These are phyloP conservation scores for Cyclotella kingstonii DNA, from an alignment of 108 stramenopile genomes.

Conservation along the genomic window DNA sequence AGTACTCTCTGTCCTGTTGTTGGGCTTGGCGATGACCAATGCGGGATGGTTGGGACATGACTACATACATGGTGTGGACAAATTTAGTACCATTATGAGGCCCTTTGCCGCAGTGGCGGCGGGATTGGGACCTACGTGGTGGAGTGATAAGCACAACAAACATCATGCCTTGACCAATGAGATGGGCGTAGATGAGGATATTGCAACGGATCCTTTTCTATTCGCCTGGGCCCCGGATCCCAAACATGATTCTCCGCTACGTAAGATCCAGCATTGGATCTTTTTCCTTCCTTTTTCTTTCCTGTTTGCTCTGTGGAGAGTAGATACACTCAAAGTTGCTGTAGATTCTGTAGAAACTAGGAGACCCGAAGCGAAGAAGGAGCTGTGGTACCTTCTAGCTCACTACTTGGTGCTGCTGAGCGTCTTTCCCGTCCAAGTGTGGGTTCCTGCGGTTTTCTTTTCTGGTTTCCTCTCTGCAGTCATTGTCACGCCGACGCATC, in stretches of 20 bases:
- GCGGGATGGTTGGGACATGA: slow-evolving; percentile 94
- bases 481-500: slow-evolving; percentile 93
- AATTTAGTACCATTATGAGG: slow-evolving; percentile 58
- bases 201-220: slow-evolving; percentile 89
- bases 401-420: slow-evolving; percentile 79
- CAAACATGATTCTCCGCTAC: slow-evolving; percentile 76
- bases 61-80: slow-evolving; percentile 88
- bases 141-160: slow-evolving; percentile 90
- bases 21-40: slow-evolving; percentile 79
- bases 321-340: slow-evolving; percentile 80
- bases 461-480: slow-evolving; percentile 87
- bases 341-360: slow-evolving; percentile 70
- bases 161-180: slow-evolving; percentile 89
- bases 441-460: slow-evolving; percentile 83
- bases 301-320: slow-evolving; percentile 85
- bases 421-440: slow-evolving; percentile 73
- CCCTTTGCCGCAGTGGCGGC: slow-evolving; percentile 71
- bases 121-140: slow-evolving; percentile 83
- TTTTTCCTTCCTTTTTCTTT: slow-evolving; percentile 86
- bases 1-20: slow-evolving; percentile 45
- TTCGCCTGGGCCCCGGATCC: slow-evolving; percentile 86
- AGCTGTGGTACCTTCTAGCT: slow-evolving; percentile 63
- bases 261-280: slow-evolving; percentile 88
- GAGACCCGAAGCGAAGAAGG: slow-evolving; percentile 67
- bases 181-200: slow-evolving; percentile 91